These are phyloP conservation scores for Lepiota venenata DNA, from an alignment of 768 basidiomycete genomes.

Conservation along the genomic window DNA sequence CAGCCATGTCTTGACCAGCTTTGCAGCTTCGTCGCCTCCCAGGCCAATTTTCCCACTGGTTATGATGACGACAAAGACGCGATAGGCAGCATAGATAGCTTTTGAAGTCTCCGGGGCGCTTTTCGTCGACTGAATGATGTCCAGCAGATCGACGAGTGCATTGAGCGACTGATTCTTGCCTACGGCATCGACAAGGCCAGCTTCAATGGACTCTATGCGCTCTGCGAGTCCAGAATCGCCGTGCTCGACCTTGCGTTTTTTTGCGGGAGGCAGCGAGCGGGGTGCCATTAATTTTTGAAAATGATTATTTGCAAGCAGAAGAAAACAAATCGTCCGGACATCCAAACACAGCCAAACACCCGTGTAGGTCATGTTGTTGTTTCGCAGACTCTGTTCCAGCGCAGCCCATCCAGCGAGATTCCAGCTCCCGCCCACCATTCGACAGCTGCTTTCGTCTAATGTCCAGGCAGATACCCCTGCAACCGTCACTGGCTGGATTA, in stretches of 20 bases:
- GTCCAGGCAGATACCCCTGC: slow-evolving; percentile 15
- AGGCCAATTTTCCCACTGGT: slow-evolving; percentile 51
- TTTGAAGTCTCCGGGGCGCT: slow-evolving; percentile 63
- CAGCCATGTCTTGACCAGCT: slow-evolving; percentile 76
- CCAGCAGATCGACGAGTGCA: slow-evolving; percentile 68
- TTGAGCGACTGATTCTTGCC: slow-evolving; percentile 66
- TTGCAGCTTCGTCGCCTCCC: slow-evolving; percentile 50
- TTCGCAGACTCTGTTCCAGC: slow-evolving; percentile 7
- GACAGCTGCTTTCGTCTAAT: slow-evolving; percentile 3
- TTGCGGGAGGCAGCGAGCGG: slow-evolving; percentile 51
- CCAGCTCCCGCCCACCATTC: slow-evolving; percentile 14
- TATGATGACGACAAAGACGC: slow-evolving; percentile 68
- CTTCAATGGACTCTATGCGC: slow-evolving; percentile 48
- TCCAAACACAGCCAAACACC: not conserved
- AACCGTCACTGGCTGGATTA: slow-evolving; percentile 80
- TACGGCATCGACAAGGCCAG: slow-evolving; percentile 50
- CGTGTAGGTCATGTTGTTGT: not conserved
- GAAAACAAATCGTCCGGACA: too few relatives aligned
- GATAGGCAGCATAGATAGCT: slow-evolving; percentile 78
- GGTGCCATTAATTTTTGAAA: slow-evolving; percentile 10
- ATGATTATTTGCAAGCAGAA: too few relatives aligned
- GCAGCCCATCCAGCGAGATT: slow-evolving; percentile 8
- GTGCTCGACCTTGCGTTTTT: slow-evolving; percentile 44
- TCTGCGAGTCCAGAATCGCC: slow-evolving; percentile 20
- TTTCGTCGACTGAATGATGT: slow-evolving; percentile 43